These are phyloP conservation scores for Cystobasidium slooffiae DNA, from an alignment of 1,284 basidiomycete species.

Conservation along the genomic window DNA sequence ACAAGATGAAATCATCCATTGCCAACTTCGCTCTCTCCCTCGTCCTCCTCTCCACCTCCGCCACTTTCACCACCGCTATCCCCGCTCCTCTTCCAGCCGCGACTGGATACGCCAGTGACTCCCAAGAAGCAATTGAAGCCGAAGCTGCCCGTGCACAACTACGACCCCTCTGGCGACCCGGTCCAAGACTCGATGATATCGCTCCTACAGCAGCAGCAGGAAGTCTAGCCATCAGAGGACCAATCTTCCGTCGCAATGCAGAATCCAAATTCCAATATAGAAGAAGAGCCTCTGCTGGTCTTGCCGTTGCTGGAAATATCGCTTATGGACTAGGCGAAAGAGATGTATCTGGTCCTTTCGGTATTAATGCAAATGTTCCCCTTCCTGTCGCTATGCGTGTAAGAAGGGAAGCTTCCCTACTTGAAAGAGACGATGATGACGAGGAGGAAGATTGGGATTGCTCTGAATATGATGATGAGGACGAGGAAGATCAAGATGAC, in stretches of 20 bases:
- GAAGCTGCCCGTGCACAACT: conserved; percentile 26
- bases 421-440: conserved; percentile 16
- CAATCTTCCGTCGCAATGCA: conserved; percentile 21
- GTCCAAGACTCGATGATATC: conserved; percentile 4
- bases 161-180: conserved; percentile 24
- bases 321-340: conserved; percentile 22
- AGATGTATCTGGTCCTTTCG: conserved; percentile 22
- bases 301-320: conserved; percentile 10
- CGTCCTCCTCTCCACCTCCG: conserved; percentile 17
- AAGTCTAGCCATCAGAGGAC: conserved; percentile 10
- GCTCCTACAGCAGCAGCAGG: conserved; percentile 4
- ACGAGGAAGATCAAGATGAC: neutral
- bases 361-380: conserved; percentile 9
- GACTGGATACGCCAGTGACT: neutral
- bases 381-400: conserved; percentile 24
- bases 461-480: conserved; percentile 24
- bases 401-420: conserved; percentile 14
- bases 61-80: conserved; percentile 3
- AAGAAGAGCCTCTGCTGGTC: conserved; percentile 15
- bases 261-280: conserved; percentile 22
- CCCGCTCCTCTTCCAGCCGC: conserved; percentile 25
- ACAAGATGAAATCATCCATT: conserved; percentile 32
- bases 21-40: conserved; percentile 20
- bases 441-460: conserved; percentile 36
- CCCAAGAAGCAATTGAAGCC: conserved; percentile 11